Evolutionary conservation across 495 filamentous ascomycete genomes (phyloP).

Genomic region (Lophium mytilinum): DNA sequence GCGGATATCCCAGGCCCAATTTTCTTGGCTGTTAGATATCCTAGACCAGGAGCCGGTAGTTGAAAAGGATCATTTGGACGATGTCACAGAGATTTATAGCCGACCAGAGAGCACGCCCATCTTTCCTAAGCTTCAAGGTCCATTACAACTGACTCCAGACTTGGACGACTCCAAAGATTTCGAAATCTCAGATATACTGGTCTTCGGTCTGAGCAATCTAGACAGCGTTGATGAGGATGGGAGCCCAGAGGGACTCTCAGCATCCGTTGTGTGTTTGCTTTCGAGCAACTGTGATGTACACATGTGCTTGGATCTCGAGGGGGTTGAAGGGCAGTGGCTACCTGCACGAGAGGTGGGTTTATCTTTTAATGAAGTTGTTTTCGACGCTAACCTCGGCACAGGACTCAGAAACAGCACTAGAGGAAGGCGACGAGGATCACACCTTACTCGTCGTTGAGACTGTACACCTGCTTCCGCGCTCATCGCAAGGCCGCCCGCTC

Average conservation of each 20-base stretch:
- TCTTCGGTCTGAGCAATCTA: constrained; percentile 44
- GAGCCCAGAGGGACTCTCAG: constrained; percentile 32
- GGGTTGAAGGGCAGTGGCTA: constrained; percentile 79
- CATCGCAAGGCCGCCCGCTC: not conserved
- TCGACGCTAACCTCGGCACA: constrained; percentile 20
- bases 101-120: constrained; percentile 63
- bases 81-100: constrained; percentile 51
- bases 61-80: constrained; percentile 33
- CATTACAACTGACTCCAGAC: constrained; percentile 58
- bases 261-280: constrained; percentile 65
- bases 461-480: constrained; percentile 1
- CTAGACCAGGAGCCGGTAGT: constrained; percentile 64
- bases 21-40: constrained; percentile 74
- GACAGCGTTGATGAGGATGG: constrained; percentile 49
- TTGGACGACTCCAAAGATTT: constrained; percentile 49
- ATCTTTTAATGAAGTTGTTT: not conserved
- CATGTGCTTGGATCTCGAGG: constrained; percentile 70
- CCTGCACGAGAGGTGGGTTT: constrained; percentile 35
- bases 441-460: constrained; percentile 34
- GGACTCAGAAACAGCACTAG: constrained; percentile 21
- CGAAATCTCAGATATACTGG: constrained; percentile 57
- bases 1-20: constrained; percentile 59
- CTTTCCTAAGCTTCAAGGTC: constrained; percentile 75
- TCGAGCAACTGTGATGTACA: constrained; percentile 66
- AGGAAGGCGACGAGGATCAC: constrained; percentile 39